These are phyloP conservation scores for Lumnitzera littorea DNA, from an alignment of 345 rosid genomes.

Conservation along the genomic window DNA sequence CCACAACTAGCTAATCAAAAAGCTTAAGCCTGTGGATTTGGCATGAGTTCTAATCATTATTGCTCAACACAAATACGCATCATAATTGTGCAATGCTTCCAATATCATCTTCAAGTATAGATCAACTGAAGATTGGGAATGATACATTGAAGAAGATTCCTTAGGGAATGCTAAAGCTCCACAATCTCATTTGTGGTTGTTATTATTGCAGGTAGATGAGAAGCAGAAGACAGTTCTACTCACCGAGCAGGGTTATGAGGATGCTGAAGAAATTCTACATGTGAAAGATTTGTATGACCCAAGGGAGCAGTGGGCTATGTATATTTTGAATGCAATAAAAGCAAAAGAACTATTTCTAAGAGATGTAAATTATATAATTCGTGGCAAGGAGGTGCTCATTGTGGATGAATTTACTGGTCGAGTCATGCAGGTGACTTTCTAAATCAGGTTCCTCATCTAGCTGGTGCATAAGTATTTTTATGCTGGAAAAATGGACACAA, in stretches of 20 bases:
- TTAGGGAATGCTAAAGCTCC: background rate
- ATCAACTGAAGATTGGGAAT: background rate
- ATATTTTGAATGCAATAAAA: slow-evolving; percentile 84
- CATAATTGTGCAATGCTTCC: too few species aligned
- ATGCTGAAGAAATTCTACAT: slow-evolving; percentile 84
- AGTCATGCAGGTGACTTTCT: slow-evolving; percentile 79
- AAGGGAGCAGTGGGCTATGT: slow-evolving; percentile 94
- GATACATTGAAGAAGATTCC: too few species aligned
- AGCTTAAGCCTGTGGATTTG: too few species aligned
- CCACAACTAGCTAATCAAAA: too few species aligned
- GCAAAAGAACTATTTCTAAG: slow-evolving; percentile 90
- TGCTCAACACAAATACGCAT: too few species aligned
- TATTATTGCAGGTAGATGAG: slow-evolving; percentile 76
- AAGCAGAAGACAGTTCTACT: slow-evolving; percentile 87
- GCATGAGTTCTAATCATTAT: too few species aligned
- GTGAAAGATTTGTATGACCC: slow-evolving; percentile 98
- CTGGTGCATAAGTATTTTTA: background rate
- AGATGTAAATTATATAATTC: slow-evolving; percentile 91
- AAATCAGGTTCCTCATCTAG: slow-evolving; percentile 3
- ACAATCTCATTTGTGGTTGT: slow-evolving; percentile 11
- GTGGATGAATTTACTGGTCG: slow-evolving; percentile 99
- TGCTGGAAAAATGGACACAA: background rate
- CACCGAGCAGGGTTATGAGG: slow-evolving; percentile 97
- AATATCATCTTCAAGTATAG: background rate
- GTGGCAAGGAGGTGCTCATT: slow-evolving; percentile 91